Evolutionary conservation across 78 protist genomes (phyloP).

Genomic region (Monocercomonoides exilis): DNA sequence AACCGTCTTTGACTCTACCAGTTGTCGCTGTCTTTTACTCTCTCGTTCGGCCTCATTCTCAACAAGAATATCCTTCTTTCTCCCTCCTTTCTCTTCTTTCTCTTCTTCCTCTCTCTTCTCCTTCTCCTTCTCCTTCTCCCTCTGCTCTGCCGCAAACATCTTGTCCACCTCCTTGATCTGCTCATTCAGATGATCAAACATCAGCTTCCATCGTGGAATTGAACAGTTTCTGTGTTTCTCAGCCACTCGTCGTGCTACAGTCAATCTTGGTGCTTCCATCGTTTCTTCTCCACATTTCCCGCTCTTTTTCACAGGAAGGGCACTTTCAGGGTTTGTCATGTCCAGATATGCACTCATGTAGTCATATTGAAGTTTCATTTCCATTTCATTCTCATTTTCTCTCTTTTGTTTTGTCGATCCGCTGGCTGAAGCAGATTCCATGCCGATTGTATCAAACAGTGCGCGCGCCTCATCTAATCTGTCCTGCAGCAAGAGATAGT

Average conservation of each 20-base stretch:
- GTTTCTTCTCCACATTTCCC: no score
- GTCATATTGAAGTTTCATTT: background rate
- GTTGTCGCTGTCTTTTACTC: background rate
- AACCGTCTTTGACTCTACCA: background rate
- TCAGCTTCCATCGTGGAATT: background rate
- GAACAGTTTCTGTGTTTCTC: background rate
- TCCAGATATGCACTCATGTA: background rate
- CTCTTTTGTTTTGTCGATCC: no score
- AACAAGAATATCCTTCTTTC: background rate
- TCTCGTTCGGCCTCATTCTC: background rate
- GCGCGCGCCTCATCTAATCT: background rate
- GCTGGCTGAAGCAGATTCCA: no score
- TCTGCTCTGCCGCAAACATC: background rate
- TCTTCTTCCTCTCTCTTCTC: background rate
- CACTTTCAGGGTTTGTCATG: background rate
- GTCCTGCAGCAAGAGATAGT: background rate
- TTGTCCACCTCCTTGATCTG: background rate
- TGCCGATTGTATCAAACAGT: background rate
- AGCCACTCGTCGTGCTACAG: background rate
- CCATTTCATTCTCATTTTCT: background rate
- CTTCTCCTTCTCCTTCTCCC: background rate
- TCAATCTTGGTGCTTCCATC: no score
- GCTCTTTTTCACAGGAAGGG: background rate
- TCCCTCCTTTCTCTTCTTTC: background rate
- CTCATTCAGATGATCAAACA: background rate